Evolutionary conservation across 768 basidiomycete species (phyloP).

Genomic region (Lactarius psammicola): DNA sequence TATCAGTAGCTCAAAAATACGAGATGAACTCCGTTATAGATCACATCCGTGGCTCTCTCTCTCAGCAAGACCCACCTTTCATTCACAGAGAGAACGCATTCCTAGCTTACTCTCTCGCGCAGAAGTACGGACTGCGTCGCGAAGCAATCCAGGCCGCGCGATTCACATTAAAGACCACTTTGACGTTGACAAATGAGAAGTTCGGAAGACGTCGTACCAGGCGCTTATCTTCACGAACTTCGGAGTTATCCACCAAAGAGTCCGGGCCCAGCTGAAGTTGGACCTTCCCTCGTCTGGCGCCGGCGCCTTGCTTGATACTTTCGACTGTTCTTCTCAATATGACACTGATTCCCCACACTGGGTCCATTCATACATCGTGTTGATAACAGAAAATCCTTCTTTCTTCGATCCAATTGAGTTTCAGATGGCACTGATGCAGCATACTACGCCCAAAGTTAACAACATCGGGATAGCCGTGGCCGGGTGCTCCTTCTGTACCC

Average conservation of each 20-base stretch:
- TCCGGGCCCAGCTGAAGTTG: neutral
- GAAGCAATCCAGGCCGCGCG: slow-evolving; percentile 9
- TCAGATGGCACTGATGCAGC: neutral
- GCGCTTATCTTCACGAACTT: slow-evolving; percentile 7
- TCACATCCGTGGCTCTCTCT: neutral
- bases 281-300: neutral
- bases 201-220: neutral
- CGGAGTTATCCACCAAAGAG: slow-evolving; percentile 10
- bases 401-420: slow-evolving; percentile 4
- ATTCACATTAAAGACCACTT: neutral
- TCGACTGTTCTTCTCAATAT: neutral
- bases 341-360: neutral
- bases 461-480: neutral
- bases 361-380: neutral
- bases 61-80: neutral
- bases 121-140: neutral
- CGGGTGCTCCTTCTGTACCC: neutral
- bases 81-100: slow-evolving; percentile 5
- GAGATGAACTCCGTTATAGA: slow-evolving; percentile 1
- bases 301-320: neutral
- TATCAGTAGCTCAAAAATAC: slow-evolving; percentile 16
- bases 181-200: slow-evolving; percentile 1
- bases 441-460: neutral
- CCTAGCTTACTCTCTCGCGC: slow-evolving; percentile 1
- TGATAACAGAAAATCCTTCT: neutral